These are phyloP conservation scores for Pseudomicrostroma phylloplanum DNA, from an alignment of 1,284 basidiomycete genomes.

Conservation along the genomic window DNA sequence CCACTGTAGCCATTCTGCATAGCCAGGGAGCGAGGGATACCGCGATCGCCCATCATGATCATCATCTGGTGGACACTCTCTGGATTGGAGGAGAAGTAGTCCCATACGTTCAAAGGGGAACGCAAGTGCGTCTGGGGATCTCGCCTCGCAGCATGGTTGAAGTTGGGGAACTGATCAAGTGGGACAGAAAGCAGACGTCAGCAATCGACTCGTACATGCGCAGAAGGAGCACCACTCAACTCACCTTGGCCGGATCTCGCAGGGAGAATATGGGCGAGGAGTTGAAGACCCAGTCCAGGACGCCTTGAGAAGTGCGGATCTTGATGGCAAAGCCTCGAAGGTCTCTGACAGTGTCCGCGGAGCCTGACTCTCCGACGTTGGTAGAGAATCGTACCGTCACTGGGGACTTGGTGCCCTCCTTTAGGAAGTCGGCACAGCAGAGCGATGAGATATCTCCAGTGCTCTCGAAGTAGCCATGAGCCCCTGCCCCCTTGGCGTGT, in stretches of 20 bases:
- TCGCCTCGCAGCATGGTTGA: constrained; percentile 92
- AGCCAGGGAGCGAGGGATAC: constrained; percentile 70
- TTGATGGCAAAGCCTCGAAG: constrained; percentile 89
- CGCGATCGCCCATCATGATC: constrained; percentile 79
- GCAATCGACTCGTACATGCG: background rate
- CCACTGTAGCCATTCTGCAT: constrained; percentile 74
- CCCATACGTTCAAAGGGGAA: constrained; percentile 63
- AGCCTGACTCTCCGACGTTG: constrained; percentile 50
- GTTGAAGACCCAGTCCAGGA: constrained; percentile 72
- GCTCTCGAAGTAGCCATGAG: constrained; percentile 83
- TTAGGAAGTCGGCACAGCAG: constrained; percentile 59
- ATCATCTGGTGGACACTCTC: constrained; percentile 56
- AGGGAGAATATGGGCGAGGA: constrained; percentile 49
- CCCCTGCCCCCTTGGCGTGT: constrained; percentile 59
- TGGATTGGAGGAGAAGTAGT: constrained; percentile 58
- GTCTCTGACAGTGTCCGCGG: constrained; percentile 82
- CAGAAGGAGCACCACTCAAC: constrained; percentile 9
- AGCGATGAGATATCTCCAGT: constrained; percentile 70
- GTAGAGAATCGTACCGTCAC: constrained; percentile 39
- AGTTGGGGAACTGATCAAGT: constrained; percentile 58
- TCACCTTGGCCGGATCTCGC: constrained; percentile 52
- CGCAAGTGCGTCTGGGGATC: constrained; percentile 81
- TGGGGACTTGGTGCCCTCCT: constrained; percentile 35
- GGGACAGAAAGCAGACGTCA: background rate
- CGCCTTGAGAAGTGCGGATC: constrained; percentile 79